Evolutionary conservation across 305 asterid species (phyloP).

Genomic region (Caryopteris hybrid): DNA sequence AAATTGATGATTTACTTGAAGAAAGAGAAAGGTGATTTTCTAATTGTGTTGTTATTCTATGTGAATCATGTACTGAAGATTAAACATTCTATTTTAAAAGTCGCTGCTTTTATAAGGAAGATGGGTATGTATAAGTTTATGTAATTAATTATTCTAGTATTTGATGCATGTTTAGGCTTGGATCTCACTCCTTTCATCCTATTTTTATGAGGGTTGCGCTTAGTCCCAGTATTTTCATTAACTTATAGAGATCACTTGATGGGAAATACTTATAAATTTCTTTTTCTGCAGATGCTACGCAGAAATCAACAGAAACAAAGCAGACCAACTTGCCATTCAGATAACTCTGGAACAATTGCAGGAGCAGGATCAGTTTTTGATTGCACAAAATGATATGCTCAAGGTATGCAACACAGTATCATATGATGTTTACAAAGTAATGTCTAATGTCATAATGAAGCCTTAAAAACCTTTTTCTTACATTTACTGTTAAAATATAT

Average conservation of each 20-base stretch:
- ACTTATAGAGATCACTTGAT: not conserved
- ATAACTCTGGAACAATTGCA: conserved; percentile 59
- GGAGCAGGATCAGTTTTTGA: conserved; percentile 70
- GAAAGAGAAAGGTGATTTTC: conserved; percentile 65
- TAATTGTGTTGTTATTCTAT: no score
- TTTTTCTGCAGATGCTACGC: conserved; percentile 45
- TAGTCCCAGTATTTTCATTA: not conserved
- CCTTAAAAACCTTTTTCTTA: conserved; percentile 3
- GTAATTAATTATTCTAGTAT: not conserved
- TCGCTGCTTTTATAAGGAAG: no score
- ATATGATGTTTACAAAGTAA: not conserved
- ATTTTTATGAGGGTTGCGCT: not conserved
- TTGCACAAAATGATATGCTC: conserved; percentile 79
- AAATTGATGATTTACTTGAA: conserved; percentile 52
- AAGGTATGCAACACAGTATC: conserved; percentile 43
- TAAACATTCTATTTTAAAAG: no score
- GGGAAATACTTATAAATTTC: not conserved
- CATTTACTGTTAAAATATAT: not conserved
- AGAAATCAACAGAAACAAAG: conserved; percentile 50
- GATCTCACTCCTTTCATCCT: not conserved
- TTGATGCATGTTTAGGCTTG: not conserved
- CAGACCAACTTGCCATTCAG: conserved; percentile 48
- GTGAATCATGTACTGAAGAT: no score
- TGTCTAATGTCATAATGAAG: not conserved
- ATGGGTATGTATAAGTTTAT: not conserved